A percentile compares a stretch with the other conserved stretches of the same genome.
These are phyloP conservation scores for Debaryomyces subglobosus DNA, from an alignment of 1,139 yeast species.

Conservation along the genomic window DNA sequence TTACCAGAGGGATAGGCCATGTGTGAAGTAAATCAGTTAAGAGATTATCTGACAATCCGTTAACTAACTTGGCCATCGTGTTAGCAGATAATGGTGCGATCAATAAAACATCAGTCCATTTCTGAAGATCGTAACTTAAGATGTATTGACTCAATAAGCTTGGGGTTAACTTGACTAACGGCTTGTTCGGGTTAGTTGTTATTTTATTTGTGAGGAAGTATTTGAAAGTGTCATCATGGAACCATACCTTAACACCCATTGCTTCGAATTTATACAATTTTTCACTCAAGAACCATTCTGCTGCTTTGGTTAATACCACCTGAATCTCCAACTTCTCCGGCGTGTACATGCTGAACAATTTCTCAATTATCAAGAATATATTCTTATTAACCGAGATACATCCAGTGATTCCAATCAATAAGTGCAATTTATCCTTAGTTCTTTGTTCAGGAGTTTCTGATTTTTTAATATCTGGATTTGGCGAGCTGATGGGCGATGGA, in stretches of 20 bases:
- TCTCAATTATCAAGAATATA: constrained; percentile 29
- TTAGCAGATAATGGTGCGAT: constrained; percentile 35
- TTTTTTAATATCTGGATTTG: neutral
- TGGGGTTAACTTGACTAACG: constrained; percentile 15
- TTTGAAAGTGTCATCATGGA: constrained; percentile 27
- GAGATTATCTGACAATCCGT: constrained; percentile 32
- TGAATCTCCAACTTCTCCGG: constrained; percentile 29
- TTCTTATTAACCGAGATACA: constrained; percentile 29
- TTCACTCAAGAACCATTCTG: constrained; percentile 31
- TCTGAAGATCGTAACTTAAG: constrained; percentile 26
- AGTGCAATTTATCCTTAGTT: constrained; percentile 23
- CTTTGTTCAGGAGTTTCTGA: neutral
- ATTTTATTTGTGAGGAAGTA: constrained; percentile 20
- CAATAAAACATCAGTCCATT: constrained; percentile 39
- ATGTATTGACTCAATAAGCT: constrained; percentile 19
- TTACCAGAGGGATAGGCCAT: constrained; percentile 26
- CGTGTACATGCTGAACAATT: constrained; percentile 29
- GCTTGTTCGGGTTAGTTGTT: constrained; percentile 10
- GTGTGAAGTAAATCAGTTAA: constrained; percentile 29
- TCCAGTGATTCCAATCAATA: constrained; percentile 33
- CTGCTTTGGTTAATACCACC: constrained; percentile 30
- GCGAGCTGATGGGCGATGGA: constrained; percentile 7
- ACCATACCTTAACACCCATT: constrained; percentile 34
- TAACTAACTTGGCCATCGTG: constrained; percentile 32
- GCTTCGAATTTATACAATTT: constrained; percentile 28